Evolutionary conservation across 2,329 filamentous ascomycete species (phyloP).

Genomic region (Corinectria fuckeliana): DNA sequence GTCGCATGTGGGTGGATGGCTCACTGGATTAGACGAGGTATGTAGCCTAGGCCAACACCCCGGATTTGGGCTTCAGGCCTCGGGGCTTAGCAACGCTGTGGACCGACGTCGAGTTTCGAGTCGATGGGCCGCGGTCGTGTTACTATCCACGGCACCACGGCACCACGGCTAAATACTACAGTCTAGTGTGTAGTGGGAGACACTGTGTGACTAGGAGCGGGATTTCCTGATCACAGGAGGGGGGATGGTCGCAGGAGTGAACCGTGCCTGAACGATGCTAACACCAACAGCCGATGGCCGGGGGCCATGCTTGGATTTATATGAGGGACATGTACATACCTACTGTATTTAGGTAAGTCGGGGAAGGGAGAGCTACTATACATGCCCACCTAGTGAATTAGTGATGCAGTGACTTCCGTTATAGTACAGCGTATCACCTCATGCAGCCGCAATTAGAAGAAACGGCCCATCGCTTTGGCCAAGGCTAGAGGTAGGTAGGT

Average conservation of each 20-base stretch:
- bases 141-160: constrained; percentile 3
- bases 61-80: constrained; percentile 30
- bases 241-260: background rate
- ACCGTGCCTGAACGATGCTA: constrained; percentile 26
- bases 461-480: constrained; percentile 4
- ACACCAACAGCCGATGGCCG: constrained; percentile 24
- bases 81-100: constrained; percentile 11
- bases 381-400: background rate
- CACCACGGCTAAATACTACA: too few relatives aligned
- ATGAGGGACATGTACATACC: background rate
- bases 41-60: constrained; percentile 32
- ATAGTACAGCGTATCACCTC: background rate
- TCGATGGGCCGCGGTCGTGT: constrained; percentile 17
- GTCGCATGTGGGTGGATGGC: constrained; percentile 34
- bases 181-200: too few relatives aligned
- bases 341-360: too few relatives aligned
- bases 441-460: constrained; percentile 6
- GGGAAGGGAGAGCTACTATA: background rate
- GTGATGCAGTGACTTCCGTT: background rate
- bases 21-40: background rate
- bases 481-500: background rate
- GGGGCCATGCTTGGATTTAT: constrained; percentile 23
- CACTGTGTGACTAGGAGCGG: background rate
- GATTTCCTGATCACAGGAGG: background rate
- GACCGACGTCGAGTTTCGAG: constrained; percentile 16